phyloP scores from a whole-genome alignment of 345 rosid species.

The Rhizophora mangle region DNA sequence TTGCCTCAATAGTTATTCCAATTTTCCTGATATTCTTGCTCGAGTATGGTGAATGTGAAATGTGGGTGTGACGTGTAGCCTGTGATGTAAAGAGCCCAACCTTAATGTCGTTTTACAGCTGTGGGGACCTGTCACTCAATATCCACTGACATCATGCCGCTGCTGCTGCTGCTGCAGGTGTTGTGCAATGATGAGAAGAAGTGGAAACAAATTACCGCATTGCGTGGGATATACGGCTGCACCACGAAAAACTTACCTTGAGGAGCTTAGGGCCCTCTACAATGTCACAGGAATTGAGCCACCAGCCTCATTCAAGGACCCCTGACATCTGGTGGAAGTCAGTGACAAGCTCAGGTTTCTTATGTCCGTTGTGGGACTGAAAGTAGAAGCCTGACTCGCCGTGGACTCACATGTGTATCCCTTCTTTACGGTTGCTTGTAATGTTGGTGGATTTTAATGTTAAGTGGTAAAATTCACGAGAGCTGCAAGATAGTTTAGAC shows the following conservation, averaged over 20 bases:
- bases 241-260: constrained; percentile 34
- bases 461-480: no score
- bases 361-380: constrained; percentile 66
- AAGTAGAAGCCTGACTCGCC: constrained; percentile 28
- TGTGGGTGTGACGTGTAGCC: no score
- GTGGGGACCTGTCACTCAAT: no score
- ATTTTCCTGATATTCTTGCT: no score
- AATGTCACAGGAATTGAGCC: constrained; percentile 62
- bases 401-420: neutral
- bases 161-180: constrained; percentile 30
- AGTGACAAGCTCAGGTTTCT: constrained; percentile 52
- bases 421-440: no score
- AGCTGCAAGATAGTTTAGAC: no score
- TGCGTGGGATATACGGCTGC: constrained; percentile 56
- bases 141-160: neutral
- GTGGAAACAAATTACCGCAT: constrained; percentile 55
- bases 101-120: no score
- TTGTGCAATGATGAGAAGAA: constrained; percentile 41
- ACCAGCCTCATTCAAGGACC: constrained; percentile 45
- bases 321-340: constrained; percentile 43
- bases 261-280: constrained; percentile 70
- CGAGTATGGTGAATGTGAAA: no score
- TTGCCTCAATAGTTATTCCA: no score
- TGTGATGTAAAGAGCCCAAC: no score
- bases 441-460: no score